Base-by-base conservation (phyloP, 2,329 filamentous ascomycete species). In the Triangularia verruculosa region DNA sequence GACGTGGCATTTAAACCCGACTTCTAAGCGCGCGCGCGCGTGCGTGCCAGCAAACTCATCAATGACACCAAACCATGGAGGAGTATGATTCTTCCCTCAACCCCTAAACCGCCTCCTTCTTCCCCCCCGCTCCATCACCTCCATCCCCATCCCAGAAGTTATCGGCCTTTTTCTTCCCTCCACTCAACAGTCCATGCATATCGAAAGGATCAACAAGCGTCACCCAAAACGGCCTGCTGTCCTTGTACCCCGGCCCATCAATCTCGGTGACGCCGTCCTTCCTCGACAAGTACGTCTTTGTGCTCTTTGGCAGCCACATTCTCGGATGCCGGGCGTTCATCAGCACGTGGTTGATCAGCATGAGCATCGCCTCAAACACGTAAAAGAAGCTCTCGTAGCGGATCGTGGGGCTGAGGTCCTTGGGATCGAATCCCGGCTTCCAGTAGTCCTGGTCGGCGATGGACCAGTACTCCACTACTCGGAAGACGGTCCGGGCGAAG, bases 381-480 rank as follows among this genome's bases (percentile, higher is more conserved):
- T 82, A 85, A 66, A 87, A 87, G 72, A 80, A 86, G 78, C 79
- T 84, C 72, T 87, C 84, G 67, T 85, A 82, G 22, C 82, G 77
- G n/a, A 86, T 64, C 22, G 84, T 73, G 0, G 81, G 78, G 11
- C 76, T 79, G 1, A 83, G 66, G 1, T 67, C 69, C 28, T 59
- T 67, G 3, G 74, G 72, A 34, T 79, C 77, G 56, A 79, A 74
- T 2, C 71, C 74, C 8, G 77, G 70, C 28, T 77, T 74, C 52
- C 73, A 75, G 22, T 77, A 74, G 24, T 81, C 74, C 12, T 81
- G 72, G 25, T 73, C 67, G 0, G 79, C 75, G n/a, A 82, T 71
- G 58, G 77, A 78, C 66, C 86, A 86, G 74, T 84, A 87, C 72
- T 88, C 84, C n/a, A 85, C 78, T 0, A 83, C 78, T 7, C 86